Base-by-base conservation (phyloP, 495 filamentous ascomycete species). In the Hypoxylon lienhwacheense region DNA sequence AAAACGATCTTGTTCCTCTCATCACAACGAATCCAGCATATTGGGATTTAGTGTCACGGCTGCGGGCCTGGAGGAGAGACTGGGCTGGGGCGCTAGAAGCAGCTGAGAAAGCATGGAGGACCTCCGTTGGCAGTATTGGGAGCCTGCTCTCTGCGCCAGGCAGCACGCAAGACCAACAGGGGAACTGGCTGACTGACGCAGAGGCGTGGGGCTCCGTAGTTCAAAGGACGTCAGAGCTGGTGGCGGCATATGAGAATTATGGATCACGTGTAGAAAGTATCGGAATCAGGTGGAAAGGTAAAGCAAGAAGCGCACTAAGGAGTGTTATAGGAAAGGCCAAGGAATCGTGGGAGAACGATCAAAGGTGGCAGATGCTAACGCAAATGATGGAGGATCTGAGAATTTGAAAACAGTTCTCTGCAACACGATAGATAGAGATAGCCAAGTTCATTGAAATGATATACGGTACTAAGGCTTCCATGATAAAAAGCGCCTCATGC, bases 61-160 rank as follows among this genome's bases (percentile, higher is more conserved):
- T 95, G n/a, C 79, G 85, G 12, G 70, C 85, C 7, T 95, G 86
- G 80, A 78, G 81, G 11, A 66, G 80, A 5, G 83, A 82, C 20
- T 90, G 85, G 2, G 69, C 70, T 0, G 82, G 83, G 17, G 87
- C 91, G 2, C 72, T 98, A 1, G 87, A 87, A 17, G 88, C 87
- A 0, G 81, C 91, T 1, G 93, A 97, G 74, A 90, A 88, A 65
- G 89, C 88, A 1, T 97, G 91, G 90, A 80, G 93, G 0, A 83
- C 86, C 2, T 77, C 80, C 1, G 66, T 81, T 24, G 80, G 77
- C 34, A 68, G 70, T 1, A 67, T 62, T 7, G 65, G 66, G 3
- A 64, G 55, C n/a, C 20, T 59, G 4, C 20, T 66, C 1, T 64
- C 49, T 0, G 50, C 45, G 1, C 55, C 45, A 2, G 35, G 35